Evolutionary conservation across 768 basidiomycete genomes (phyloP).

Genomic region (Mycena galericulata): DNA sequence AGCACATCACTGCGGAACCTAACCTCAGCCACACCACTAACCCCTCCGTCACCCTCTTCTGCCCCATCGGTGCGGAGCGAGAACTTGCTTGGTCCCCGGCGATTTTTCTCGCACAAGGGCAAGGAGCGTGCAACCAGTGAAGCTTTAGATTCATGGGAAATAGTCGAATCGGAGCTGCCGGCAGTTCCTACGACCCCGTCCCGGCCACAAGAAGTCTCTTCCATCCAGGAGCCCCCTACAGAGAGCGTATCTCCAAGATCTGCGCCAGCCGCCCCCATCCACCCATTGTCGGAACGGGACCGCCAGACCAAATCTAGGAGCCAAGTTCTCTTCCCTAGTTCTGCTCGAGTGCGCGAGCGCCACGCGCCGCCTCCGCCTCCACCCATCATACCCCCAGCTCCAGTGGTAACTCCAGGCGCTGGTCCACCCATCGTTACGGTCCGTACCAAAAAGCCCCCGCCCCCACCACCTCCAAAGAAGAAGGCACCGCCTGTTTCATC

Average conservation of each 20-base stretch:
- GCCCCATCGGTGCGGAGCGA: conserved; percentile 47
- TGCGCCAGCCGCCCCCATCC: conserved; percentile 13
- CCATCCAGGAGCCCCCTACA: conserved; percentile 29
- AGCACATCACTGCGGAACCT: conserved; percentile 57
- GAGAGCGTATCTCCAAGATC: conserved; percentile 13
- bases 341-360: conserved; percentile 25
- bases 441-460: conserved; percentile 42
- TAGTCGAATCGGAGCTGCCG: conserved; percentile 47
- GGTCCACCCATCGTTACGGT: conserved; percentile 48
- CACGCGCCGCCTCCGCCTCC: conserved; percentile 35
- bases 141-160: conserved; percentile 59
- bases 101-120: conserved; percentile 53
- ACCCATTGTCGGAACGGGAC: conserved; percentile 26
- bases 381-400: conserved; percentile 19
- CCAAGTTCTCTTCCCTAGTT: not conserved
- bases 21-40: conserved; percentile 50
- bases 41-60: conserved; percentile 43
- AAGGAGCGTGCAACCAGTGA: conserved; percentile 52
- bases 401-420: conserved; percentile 5
- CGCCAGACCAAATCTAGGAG: conserved; percentile 15
- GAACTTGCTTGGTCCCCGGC: conserved; percentile 45
- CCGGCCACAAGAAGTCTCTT: conserved; percentile 44
- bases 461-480: conserved; percentile 39
- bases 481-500: conserved; percentile 42
- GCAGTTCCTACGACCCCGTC: conserved; percentile 32